Evolutionary conservation across 768 basidiomycete genomes (phyloP).

Genomic region (Leccinum rimulosum): DNA sequence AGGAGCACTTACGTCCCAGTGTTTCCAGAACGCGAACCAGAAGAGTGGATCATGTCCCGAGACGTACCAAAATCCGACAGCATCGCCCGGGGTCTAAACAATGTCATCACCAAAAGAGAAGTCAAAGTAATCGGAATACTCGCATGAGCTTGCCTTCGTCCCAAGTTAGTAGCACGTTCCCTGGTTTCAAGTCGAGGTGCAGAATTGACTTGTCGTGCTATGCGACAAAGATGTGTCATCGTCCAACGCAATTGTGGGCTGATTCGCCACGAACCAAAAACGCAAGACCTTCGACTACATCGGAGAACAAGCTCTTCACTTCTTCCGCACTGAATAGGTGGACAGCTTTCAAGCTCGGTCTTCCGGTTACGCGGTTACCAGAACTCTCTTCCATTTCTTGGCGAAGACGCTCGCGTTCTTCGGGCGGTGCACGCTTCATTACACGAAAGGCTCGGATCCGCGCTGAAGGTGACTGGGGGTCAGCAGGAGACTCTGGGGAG

Average conservation of each 20-base stretch:
- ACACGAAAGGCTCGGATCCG: conserved; percentile 76
- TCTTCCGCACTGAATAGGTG: conserved; percentile 86
- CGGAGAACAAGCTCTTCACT: conserved; percentile 73
- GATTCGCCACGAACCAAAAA: conserved; percentile 63
- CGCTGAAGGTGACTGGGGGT: conserved; percentile 58
- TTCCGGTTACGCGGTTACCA: conserved; percentile 22
- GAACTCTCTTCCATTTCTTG: conserved; percentile 43
- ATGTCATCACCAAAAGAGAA: neutral
- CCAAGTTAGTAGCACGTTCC: conserved; percentile 90
- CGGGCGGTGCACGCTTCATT: conserved; percentile 60
- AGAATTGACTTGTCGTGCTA: conserved; percentile 83
- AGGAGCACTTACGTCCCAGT: conserved; percentile 76
- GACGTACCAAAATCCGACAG: conserved; percentile 95
- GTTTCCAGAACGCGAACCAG: conserved; percentile 77
- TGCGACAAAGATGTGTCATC: conserved; percentile 7
- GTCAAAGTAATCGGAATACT: conserved; percentile 21
- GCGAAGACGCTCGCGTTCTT: conserved; percentile 61
- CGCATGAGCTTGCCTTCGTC: conserved; percentile 84
- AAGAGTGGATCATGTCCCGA: conserved; percentile 78
- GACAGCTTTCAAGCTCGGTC: conserved; percentile 62
- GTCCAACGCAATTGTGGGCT: neutral
- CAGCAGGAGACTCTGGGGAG: conserved; percentile 27
- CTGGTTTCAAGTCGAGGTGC: conserved; percentile 92
- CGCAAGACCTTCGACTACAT: conserved; percentile 81
- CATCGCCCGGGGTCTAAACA: conserved; percentile 82